Base-by-base conservation (phyloP, 2,329 filamentous ascomycete species). In the Stachybotrys elegans region DNA sequence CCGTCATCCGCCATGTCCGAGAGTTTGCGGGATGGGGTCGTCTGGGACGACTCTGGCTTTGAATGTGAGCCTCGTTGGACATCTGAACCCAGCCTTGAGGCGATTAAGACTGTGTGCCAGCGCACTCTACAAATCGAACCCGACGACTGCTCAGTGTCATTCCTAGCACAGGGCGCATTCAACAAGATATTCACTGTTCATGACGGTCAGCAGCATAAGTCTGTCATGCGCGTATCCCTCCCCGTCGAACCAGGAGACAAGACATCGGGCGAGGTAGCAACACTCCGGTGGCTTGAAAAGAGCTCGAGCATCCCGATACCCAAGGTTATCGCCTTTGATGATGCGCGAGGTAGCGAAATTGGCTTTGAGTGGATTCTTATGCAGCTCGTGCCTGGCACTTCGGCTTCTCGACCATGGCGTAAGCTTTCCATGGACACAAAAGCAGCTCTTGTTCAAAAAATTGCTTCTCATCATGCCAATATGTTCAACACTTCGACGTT, bases 291-390 rank as follows among this genome's bases (percentile, higher is more conserved):
- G 51, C 44, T 70, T 13, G 45, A 48, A 5, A 42, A 51, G 5
- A 50, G 55, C 29, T 64, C 65, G 0, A 40, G 43, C 1, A 52
- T 69, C 2, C 67, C 62, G 1, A 56, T 67, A 4, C 57, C 68
- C 3, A 39, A 49, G 2, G 55, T 70, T 3, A 38, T 65, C 27
- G 59, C 51, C 2, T 68, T 57, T 43, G 58, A 66, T 21, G 53
- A 60, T 22, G 57, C 47, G 2, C 48, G 37, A 14, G 35, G 58
- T 2, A 70, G 68, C 23, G 51, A 60, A 19, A 55, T 70, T 22
- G 65, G 62, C 0, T 67, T 62, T 16, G 66, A 70, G 52, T 72
- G 66, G 65, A 69, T 69, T 9, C 41, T 69, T 12, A 66, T 69
- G 60, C 52, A 59, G 6, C 46, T 49, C 6, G 47, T 66, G 46